Conservation (phyloP, 2,329 filamentous ascomycete species). For the Torrubiella hemipterigena region DNA sequence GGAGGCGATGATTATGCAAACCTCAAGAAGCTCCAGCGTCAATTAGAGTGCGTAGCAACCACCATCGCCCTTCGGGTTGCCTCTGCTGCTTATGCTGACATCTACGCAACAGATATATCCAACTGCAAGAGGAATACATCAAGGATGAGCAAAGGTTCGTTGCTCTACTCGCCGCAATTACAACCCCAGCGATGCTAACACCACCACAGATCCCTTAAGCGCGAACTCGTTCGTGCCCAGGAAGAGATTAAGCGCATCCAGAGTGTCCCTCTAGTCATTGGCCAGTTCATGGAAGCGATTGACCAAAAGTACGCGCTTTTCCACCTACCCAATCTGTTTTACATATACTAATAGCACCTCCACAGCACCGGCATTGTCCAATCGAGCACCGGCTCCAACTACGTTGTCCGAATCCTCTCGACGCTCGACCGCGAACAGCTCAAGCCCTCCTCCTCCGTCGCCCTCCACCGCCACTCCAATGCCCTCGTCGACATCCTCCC, state of each 20-base stretch:
- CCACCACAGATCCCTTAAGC: constrained; percentile 68
- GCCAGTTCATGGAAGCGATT: constrained; percentile 99
- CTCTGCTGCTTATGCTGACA: constrained; percentile 11
- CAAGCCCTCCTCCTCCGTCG: constrained; percentile 95
- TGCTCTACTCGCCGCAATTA: not conserved
- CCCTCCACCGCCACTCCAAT: constrained; percentile 95
- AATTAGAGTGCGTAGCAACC: constrained; percentile 64
- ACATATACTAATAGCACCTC: constrained; percentile 3
- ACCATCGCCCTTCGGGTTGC: constrained; percentile 1
- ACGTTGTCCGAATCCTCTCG: constrained; percentile 94
- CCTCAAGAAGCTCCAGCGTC: constrained; percentile 91
- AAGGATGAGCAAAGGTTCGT: constrained; percentile 91
- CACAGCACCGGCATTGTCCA: constrained; percentile 97
- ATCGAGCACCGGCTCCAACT: constrained; percentile 96
- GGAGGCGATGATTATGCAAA: constrained; percentile 87
- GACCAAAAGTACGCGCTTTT: constrained; percentile 73
- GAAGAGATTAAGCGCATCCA: constrained; percentile 99
- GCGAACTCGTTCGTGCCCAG: constrained; percentile 91
- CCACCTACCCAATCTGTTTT: constrained; percentile 8
- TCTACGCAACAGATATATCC: constrained; percentile 59
- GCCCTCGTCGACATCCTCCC: constrained; percentile 96
- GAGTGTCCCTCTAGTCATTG: constrained; percentile 93
- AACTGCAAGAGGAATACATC: constrained; percentile 99
- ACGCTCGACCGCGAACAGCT: constrained; percentile 96
- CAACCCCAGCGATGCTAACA: too few relatives aligned